Conservation (phyloP, 768 basidiomycete species). For the Tricholoma flavovirens region DNA sequence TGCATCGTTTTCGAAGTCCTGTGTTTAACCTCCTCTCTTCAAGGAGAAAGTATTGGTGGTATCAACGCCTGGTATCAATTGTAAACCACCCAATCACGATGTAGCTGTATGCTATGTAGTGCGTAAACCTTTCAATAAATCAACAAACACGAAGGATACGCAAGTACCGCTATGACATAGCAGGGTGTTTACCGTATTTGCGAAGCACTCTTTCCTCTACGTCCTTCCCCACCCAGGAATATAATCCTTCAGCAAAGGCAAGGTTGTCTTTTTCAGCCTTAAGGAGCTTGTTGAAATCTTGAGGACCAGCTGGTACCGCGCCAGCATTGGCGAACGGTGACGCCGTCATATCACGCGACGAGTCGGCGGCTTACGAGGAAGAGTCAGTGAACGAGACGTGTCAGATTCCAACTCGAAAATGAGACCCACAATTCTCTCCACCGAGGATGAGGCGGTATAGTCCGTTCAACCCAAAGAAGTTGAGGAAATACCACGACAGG, state of each 20-base stretch:
- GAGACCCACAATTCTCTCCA: conserved; percentile 71
- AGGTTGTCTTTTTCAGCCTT: conserved; percentile 90
- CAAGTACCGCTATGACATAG: conserved; percentile 20
- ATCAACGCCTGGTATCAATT: neutral
- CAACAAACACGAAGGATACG: neutral
- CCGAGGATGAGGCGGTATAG: conserved; percentile 92
- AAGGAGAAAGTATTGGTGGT: neutral
- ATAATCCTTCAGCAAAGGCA: conserved; percentile 82
- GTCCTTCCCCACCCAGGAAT: conserved; percentile 77
- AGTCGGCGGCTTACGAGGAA: conserved; percentile 59
- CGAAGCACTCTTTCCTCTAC: conserved; percentile 74
- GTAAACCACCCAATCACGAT: conserved; percentile 14
- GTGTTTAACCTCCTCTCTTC: neutral
- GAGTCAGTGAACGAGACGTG: conserved; percentile 1
- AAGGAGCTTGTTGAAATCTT: conserved; percentile 88
- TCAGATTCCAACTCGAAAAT: neutral
- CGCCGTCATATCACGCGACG: conserved; percentile 66
- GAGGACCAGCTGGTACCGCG: conserved; percentile 51
- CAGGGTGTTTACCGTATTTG: conserved; percentile 63
- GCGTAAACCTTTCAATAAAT: neutral
- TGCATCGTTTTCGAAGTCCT: neutral
- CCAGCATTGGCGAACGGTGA: conserved; percentile 60
- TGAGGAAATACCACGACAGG: conserved; percentile 98
- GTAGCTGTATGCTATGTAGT: conserved; percentile 22
- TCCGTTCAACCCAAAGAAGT: conserved; percentile 96